Conservation (phyloP, 225 moss, liverwort and hornwort species). For the Pleurozium schreberi region DNA sequence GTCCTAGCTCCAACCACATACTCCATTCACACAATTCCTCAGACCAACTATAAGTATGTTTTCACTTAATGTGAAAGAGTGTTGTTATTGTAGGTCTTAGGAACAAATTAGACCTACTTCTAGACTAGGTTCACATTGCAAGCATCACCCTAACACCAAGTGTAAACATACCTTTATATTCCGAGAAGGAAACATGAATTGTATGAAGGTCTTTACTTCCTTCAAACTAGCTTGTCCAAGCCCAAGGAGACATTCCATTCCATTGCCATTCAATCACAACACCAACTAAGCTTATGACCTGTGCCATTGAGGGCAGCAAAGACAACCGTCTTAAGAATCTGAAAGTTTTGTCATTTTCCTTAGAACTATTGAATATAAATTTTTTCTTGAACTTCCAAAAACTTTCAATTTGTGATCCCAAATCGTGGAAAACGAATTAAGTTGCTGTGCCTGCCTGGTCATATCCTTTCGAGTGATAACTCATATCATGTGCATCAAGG, state of each 20-base stretch:
- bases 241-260: background rate
- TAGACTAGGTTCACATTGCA: no score
- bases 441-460: background rate
- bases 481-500: background rate
- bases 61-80: no score
- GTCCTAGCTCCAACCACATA: background rate
- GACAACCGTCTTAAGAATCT: background rate
- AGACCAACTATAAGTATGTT: no score
- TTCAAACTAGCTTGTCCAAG: background rate
- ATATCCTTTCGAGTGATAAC: background rate
- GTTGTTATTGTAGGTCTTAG: no score
- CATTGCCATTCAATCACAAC: background rate
- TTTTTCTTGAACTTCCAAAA: background rate
- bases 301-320: background rate
- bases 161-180: no score
- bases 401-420: background rate
- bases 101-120: no score
- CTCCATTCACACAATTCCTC: background rate
- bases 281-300: background rate
- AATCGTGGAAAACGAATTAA: no score
- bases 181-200: no score
- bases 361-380: background rate
- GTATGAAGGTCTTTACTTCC: background rate
- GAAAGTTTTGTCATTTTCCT: background rate
- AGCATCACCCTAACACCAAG: no score